These are phyloP conservation scores for Penicillium sp. DNA, from an alignment of 2,329 filamentous ascomycete species.

Conservation along the genomic window DNA sequence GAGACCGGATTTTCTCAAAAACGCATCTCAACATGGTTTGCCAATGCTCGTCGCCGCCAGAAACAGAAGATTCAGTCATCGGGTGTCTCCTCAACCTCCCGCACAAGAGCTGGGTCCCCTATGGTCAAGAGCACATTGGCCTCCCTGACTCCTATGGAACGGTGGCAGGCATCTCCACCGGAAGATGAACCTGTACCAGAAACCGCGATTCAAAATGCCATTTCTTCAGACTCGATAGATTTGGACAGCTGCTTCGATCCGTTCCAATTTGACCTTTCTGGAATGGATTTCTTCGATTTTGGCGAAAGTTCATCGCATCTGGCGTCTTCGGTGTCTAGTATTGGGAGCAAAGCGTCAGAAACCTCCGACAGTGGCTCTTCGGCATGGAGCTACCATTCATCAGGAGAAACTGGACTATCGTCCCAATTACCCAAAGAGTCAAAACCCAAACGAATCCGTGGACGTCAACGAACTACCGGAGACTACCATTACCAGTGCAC, in stretches of 20 bases:
- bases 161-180: conserved; percentile 49
- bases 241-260: conserved; percentile 8
- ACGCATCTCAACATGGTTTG: conserved; percentile 55
- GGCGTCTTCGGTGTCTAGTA: conserved; percentile 33
- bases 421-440: conserved; percentile 22
- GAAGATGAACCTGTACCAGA: conserved; percentile 48
- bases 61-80: conserved; percentile 34
- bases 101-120: conserved; percentile 45
- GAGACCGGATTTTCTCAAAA: conserved; percentile 51
- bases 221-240: conserved; percentile 16
- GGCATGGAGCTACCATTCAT: conserved; percentile 37
- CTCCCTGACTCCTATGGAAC: conserved; percentile 51
- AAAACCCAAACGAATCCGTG: conserved; percentile 9
- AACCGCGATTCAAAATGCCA: conserved; percentile 42
- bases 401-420: conserved; percentile 19
- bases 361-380: conserved; percentile 35
- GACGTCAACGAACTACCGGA: neutral
- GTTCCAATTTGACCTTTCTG: conserved; percentile 16
- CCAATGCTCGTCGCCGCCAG: conserved; percentile 54
- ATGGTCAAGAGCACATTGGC: conserved; percentile 41
- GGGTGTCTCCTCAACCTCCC: conserved; percentile 23
- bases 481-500: conserved; percentile 47
- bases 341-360: conserved; percentile 32
- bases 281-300: conserved; percentile 30
- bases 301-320: conserved; percentile 30